A percentile compares a stretch with the other conserved stretches of the same genome.
Evolutionary conservation across 2,329 filamentous ascomycete genomes (phyloP).

Genomic region (Diaporthe ilicicola): DNA sequence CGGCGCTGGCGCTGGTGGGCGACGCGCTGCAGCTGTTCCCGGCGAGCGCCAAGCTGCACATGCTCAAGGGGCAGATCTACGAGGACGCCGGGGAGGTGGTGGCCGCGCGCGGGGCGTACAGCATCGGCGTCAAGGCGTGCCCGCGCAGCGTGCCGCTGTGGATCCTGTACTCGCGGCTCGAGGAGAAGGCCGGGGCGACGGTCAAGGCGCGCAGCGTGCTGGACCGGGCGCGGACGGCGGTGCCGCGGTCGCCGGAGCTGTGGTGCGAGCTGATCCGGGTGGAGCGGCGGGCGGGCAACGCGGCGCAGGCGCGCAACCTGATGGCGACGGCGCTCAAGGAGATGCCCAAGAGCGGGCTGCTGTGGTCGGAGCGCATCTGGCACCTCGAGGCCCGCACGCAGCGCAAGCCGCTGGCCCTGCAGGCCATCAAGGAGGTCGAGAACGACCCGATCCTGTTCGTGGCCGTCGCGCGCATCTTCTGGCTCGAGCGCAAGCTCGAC

Average conservation of each 20-base stretch:
- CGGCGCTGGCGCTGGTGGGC: constrained; percentile 85
- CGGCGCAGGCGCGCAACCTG: constrained; percentile 83
- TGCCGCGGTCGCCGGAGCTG: constrained; percentile 83
- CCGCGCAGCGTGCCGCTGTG: constrained; percentile 86
- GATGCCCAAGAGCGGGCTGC: constrained; percentile 83
- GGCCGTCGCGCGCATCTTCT: constrained; percentile 94
- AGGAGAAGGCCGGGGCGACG: constrained; percentile 82
- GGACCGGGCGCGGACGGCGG: constrained; percentile 86
- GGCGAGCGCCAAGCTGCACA: constrained; percentile 87
- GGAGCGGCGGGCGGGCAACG: constrained; percentile 86
- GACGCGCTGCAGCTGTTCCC: constrained; percentile 90
- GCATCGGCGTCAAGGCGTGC: constrained; percentile 86
- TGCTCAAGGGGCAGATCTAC: constrained; percentile 99
- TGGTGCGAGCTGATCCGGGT: constrained; percentile 96
- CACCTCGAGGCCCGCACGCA: constrained; percentile 90
- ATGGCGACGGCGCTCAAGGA: constrained; percentile 96
- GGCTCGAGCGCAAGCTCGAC: constrained; percentile 89
- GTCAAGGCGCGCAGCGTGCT: constrained; percentile 95
- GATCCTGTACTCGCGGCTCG: constrained; percentile 87
- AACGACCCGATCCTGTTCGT: constrained; percentile 90
- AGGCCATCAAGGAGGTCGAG: constrained; percentile 97
- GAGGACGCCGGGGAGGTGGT: constrained; percentile 80
- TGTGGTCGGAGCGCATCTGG: constrained; percentile 97
- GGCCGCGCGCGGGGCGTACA: constrained; percentile 90
- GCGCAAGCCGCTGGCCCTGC: constrained; percentile 87